Evolutionary conservation across 148 eudicot species (phyloP).

Genomic region (Vaccinium darrowii): DNA sequence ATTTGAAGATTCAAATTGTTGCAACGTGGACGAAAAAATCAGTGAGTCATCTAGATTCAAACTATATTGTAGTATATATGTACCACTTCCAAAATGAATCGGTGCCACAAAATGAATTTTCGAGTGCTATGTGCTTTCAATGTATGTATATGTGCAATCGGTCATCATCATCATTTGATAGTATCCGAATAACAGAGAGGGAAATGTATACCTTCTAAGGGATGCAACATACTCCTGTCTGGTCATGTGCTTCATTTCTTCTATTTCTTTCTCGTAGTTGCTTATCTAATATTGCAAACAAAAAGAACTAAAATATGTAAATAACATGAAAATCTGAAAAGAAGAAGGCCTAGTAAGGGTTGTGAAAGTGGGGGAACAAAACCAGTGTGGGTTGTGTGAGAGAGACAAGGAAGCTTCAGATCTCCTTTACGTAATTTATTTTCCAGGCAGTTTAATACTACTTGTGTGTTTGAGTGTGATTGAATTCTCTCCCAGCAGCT

Average conservation of each 20-base stretch:
- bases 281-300: constrained; percentile 41
- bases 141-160: no score
- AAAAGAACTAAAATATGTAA: neutral
- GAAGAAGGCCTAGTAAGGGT: neutral
- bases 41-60: no score
- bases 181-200: neutral
- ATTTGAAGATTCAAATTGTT: neutral
- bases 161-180: no score
- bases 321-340: neutral
- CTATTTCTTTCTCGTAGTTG: constrained; percentile 86
- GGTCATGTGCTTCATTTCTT: constrained; percentile 94
- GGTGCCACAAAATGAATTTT: neutral
- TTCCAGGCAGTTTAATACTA: no score
- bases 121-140: neutral
- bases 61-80: no score
- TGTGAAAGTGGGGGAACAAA: no score
- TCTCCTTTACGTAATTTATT: no score
- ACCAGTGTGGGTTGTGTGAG: no score
- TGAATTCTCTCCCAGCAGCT: no score
- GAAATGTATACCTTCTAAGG: constrained; percentile 55
- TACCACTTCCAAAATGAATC: no score
- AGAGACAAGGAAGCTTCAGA: no score
- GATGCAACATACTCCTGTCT: constrained; percentile 94
- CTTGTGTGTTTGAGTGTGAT: no score
- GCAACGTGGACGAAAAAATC: neutral